Evolutionary conservation across 2,329 filamentous ascomycete genomes (phyloP), one percentile per base, ranked within the genome.

Genomic region (Fusarium mangiferae): DNA sequence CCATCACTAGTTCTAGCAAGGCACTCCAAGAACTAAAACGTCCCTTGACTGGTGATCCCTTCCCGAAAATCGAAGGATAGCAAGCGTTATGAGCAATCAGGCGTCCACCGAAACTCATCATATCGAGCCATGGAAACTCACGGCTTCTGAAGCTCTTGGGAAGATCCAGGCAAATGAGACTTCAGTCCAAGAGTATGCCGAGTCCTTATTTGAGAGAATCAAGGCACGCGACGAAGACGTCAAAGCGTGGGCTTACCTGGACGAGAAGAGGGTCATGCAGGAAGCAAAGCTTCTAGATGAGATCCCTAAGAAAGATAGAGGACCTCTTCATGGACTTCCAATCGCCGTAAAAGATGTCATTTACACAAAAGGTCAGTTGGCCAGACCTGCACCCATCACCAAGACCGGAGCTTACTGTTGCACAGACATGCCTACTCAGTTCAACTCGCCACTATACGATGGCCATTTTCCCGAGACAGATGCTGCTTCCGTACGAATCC

Each of bases 281-380:
- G 84, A 87, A 58, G 90, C 90, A 6, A 83, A 80, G 41, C 76
- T 78, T 28, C 83, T 91, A 4, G 90, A 91, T 72, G 69, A 81
- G 35, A 71, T 90, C 2, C 86, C 88, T 0, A 62, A 69, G 3
- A 82, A 84, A 9, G 75, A 87, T 49, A 82, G 90, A 61, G 89
- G 89, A 0, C 88, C 87, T 0, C 81, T 91, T 1, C 89, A 91
- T 75, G 90, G 90, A 3, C 79, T 91, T 8, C 85, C 87, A 1
- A 81, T 92, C 20, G 90, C 84, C 1, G 83, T 91, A 3, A 91
- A 91, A 75, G 90, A 91, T 82, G 84, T 91, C 24, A 89, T 91
- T 70, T 85, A 84, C 75, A 91, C 86, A 0, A 88, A n/a, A n/a
- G n/a, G n/a, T n/a, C n/a, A n/a, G n/a, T n/a, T n/a, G n/a, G n/a